phyloP scores from a whole-genome alignment of 1,284 basidiomycete genomes.

The Kalmanozyma brasiliensis region DNA sequence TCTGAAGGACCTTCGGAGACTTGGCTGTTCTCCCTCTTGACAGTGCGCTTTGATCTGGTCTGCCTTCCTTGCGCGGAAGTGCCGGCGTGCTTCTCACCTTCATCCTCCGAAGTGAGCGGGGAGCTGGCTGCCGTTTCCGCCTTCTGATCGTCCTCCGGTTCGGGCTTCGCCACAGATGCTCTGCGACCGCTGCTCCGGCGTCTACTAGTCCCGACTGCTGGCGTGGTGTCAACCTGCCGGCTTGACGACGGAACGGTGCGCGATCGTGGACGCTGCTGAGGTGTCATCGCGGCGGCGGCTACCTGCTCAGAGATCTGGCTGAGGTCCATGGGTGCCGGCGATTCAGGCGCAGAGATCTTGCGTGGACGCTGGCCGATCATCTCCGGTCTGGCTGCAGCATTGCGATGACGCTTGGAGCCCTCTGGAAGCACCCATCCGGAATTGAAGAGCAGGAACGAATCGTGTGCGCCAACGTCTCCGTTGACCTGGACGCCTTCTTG shows the following conservation, averaged over 20 bases:
- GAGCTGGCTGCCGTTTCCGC: conserved; percentile 29
- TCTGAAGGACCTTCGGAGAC: conserved; percentile 3
- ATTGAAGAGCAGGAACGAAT: conserved; percentile 85
- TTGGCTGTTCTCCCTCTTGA: conserved; percentile 10
- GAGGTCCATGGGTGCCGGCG: conserved; percentile 13
- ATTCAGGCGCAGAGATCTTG: conserved; percentile 49
- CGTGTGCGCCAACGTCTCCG: conserved; percentile 75
- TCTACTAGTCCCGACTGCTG: conserved; percentile 6
- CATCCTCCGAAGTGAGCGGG: conserved; percentile 40
- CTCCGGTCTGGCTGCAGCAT: conserved; percentile 20
- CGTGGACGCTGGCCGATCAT: conserved; percentile 40
- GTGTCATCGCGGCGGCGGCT: conserved; percentile 2
- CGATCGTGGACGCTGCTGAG: conserved; percentile 31
- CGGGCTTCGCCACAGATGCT: conserved; percentile 1
- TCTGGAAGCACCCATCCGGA: conserved; percentile 87
- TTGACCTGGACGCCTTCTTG: conserved; percentile 71
- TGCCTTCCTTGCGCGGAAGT: background rate
- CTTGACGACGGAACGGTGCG: conserved; percentile 24
- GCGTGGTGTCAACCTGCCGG: background rate
- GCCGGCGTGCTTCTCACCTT: conserved; percentile 10
- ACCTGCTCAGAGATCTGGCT: background rate
- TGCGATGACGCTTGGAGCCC: conserved; percentile 68
- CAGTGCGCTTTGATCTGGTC: conserved; percentile 14
- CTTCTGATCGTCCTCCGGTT: conserved; percentile 3
- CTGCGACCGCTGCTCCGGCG: conserved; percentile 7